Evolutionary conservation across 805 yeast genomes (phyloP), one percentile per base, ranked within the genome.

Genomic region (Metschnikowia chrysomelidarum): DNA sequence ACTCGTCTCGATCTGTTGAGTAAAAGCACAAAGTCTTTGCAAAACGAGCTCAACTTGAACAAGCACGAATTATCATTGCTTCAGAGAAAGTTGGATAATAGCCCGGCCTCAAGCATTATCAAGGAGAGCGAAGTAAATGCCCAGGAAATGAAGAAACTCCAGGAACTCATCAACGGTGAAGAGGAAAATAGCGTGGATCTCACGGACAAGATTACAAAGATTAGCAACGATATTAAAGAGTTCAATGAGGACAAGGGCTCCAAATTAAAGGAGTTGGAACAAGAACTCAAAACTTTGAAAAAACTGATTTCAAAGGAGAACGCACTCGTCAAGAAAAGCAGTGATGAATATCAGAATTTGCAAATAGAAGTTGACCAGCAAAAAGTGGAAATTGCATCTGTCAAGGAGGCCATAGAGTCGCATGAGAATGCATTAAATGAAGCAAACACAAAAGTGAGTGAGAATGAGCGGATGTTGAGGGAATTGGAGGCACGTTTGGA

Each of bases 191-290:
- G 66, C 4, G 34, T 47, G 1, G 50, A 48, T 3, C 67, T 65
- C 24, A 55, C 64, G 20, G 39, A 38, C 0, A 83, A 80, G 19
- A 73, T 85, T 9, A 46, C 50, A 3, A 54, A 54, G 6, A 79
- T 85, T 34, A 85, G 84, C 51, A 73, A 65, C 12, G 98, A 93
- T 56, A 85, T 88, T 65, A 68, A 72, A 34, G 98, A 93, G 50
- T 91, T 88, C 55, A 77, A 75, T 40, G 65, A 64, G 27, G 83
- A 94, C 56, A 89, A 88, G 48, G 87, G 89, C 1, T 74, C 82
- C 1, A 94, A 91, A 56, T 67, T 94, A 40, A 76, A 76, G 31
- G 77, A 83, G 49, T 62, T 84, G 26, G 72, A 76, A 44, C 42
- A 50, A 4, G 87, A 83, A 41, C 68, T 82, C 16, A 41, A 40